Conservation (phyloP, 2,329 filamentous ascomycete species). For the Arthrobotrys conoides region DNA sequence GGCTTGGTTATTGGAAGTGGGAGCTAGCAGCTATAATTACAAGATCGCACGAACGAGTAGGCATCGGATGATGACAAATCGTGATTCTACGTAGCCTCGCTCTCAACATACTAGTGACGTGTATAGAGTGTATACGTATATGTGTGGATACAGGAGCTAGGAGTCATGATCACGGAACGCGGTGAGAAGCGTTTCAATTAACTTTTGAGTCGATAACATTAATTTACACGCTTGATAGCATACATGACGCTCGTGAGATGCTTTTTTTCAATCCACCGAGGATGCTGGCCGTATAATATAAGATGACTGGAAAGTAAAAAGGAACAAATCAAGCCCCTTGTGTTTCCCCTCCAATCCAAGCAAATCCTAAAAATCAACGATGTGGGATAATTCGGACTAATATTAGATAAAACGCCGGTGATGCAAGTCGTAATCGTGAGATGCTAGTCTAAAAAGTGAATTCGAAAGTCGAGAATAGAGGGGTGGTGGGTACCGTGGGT, state of each 20-base stretch:
- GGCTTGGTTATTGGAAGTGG: not conserved
- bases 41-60: constrained; percentile 2
- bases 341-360: constrained; percentile 13
- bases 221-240: constrained; percentile 20
- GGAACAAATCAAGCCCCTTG: constrained; percentile 18
- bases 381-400: constrained; percentile 25
- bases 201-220: constrained; percentile 12
- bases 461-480: constrained; percentile 14
- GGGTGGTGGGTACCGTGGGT: constrained; percentile 15
- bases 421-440: constrained; percentile 51
- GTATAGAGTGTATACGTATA: not conserved
- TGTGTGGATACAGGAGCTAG: not conserved
- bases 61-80: constrained; percentile 11
- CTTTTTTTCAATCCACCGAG: constrained; percentile 19
- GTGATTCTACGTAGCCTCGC: not conserved
- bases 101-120: not conserved
- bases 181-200: not conserved
- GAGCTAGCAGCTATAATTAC: not conserved
- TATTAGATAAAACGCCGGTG: constrained; percentile 40
- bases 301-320: constrained; percentile 17
- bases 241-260: constrained; percentile 28
- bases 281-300: constrained; percentile 14
- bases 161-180: not conserved
- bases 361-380: constrained; percentile 24
- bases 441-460: constrained; percentile 45